Evolutionary conservation across 345 rosid species (phyloP), one percentile per base, ranked within the genome.

Genomic region (Rhodamnia rubescens): DNA sequence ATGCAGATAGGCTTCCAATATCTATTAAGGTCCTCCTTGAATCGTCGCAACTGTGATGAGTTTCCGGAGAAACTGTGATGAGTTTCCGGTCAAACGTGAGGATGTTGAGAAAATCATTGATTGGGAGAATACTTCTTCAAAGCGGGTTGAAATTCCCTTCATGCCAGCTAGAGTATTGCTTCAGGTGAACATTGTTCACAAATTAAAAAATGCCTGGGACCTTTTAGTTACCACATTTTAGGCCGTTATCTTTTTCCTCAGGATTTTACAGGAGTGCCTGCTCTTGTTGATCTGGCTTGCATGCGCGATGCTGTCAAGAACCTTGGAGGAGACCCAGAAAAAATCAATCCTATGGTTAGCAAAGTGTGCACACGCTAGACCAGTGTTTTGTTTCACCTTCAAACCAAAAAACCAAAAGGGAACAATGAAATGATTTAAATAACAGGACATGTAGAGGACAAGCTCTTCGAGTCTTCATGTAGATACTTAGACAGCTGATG

Each of bases 191-290:
- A 59, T 24, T 59, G 74, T 20, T 2, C 11, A 24, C 56, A 24
- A 36, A 24, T 57, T 21, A 22, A 32, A 24, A 59, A 14, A 81
- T n/a, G n/a, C n/a, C 44, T 18, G 85, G 56, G 81, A 83, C 36
- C 2, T 51, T 81, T 42, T 64, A 64, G 21, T 64, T 64, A 15
- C 74, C 2, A 5, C 75, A 64, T 64, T 29, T 64, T 64, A 29
- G 40, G 75, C 44, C 44, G 22, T 15, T 29, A 64, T n/a, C 7
- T 84, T 59, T 75, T 80, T 36, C 29, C 81, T 44, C 89, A 94
- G 97, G 95, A 94, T 90, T 92, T 92, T 83, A 94, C 97, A 86
- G 97, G 97, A 59, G 97, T 94, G 54, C 97, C 97, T 82, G 97
- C 97, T 88, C 95, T 94, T 87, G 97, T 94, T 87, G 97, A 94